Percentiles rank a stretch among this genome's conserved stretches.
Evolutionary conservation across 768 basidiomycete genomes (phyloP).

Genomic region (Lactifluus echinatus): DNA sequence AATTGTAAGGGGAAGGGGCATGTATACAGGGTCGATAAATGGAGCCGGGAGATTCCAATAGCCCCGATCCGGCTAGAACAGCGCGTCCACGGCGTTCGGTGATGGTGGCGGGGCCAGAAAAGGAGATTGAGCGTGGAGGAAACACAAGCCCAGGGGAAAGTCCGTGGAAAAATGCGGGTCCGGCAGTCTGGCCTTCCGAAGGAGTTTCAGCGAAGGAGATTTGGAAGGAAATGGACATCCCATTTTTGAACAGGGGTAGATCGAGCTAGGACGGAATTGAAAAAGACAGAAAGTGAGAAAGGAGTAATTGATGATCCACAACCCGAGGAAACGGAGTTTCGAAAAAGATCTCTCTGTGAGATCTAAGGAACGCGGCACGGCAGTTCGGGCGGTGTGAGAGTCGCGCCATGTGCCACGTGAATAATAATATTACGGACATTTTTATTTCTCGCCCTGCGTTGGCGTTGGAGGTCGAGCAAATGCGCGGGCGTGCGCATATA

Average conservation of each 20-base stretch:
- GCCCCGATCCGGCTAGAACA: constrained; percentile 8
- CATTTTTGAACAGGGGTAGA: not conserved
- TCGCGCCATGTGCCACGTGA: constrained; percentile 8
- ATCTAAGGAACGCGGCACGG: constrained; percentile 16
- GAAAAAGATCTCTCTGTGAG: not conserved
- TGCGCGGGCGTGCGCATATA: not conserved
- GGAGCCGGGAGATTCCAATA: not conserved
- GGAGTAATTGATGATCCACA: constrained; percentile 13
- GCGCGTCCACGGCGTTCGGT: not conserved
- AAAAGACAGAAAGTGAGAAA: not conserved
- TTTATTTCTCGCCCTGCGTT: not conserved
- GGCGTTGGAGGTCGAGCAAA: not conserved
- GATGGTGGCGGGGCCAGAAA: constrained; percentile 15
- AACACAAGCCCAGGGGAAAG: not conserved
- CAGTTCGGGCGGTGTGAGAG: not conserved
- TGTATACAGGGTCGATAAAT: not conserved
- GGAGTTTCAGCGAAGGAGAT: constrained; percentile 2
- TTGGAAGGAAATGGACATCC: not conserved
- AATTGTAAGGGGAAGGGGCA: not conserved
- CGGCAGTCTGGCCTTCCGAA: constrained; percentile 1
- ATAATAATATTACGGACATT: not conserved
- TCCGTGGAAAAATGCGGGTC: not conserved
- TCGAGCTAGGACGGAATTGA: not conserved
- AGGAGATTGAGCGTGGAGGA: not conserved
- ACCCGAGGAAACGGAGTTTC: constrained; percentile 6